Percentiles rank a stretch among this genome's conserved stretches.
Evolutionary conservation across 1,284 basidiomycete genomes (phyloP).

Genomic region (Cutaneotrichosporon cavernicola): DNA sequence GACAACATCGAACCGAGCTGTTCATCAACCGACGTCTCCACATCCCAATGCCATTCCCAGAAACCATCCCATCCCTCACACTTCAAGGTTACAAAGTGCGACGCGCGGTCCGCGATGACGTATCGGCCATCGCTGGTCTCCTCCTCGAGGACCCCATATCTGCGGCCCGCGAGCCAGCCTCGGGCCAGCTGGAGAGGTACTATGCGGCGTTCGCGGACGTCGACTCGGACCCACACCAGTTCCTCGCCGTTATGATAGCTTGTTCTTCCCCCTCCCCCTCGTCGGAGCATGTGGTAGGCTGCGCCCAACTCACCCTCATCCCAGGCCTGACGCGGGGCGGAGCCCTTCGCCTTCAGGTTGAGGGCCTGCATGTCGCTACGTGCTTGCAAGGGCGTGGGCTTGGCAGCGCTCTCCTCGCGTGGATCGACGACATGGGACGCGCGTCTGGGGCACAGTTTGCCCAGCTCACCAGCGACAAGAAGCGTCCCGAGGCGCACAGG

Average conservation of each 20-base stretch:
- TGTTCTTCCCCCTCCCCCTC: too few relatives aligned
- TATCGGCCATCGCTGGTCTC: neutral
- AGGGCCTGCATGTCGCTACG: constrained; percentile 1
- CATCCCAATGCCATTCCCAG: neutral
- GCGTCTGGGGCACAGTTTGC: neutral
- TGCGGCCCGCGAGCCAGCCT: neutral
- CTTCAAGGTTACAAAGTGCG: neutral
- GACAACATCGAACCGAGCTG: too few relatives aligned
- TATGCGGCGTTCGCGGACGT: neutral
- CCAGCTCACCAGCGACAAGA: constrained; percentile 8
- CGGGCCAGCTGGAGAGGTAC: neutral
- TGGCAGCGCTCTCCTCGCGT: neutral
- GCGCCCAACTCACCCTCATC: constrained; percentile 2
- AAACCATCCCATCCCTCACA: neutral
- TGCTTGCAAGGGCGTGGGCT: neutral
- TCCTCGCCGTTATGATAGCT: neutral
- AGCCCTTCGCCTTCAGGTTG: neutral
- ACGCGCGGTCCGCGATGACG: neutral
- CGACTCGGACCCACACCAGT: neutral
- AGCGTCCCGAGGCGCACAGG: neutral
- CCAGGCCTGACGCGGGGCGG: constrained; percentile 7
- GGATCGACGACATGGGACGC: neutral
- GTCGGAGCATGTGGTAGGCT: neutral
- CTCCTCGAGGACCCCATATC: constrained; percentile 2
- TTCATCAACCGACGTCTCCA: too few relatives aligned